These are phyloP conservation scores for Silene vulgaris DNA, from an alignment of 179 eudicot species.

Conservation along the genomic window DNA sequence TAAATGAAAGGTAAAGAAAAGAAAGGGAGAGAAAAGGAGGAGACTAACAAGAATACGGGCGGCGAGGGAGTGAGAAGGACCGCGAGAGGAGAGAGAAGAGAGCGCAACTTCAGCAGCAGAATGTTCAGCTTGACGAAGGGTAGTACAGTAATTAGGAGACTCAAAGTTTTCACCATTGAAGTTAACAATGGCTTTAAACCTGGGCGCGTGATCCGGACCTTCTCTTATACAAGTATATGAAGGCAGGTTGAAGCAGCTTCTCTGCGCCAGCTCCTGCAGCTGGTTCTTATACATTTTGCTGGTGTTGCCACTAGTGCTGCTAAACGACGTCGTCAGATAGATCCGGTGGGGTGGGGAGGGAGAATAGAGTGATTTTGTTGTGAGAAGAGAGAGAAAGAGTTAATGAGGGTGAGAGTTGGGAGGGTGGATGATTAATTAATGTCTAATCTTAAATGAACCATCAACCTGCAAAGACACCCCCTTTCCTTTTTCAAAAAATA, in stretches of 20 bases:
- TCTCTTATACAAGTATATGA: conserved; percentile 42
- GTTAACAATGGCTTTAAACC: conserved; percentile 43
- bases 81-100: conserved; percentile 43
- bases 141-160: conserved; percentile 40
- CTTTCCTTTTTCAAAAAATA: background rate
- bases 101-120: conserved; percentile 49
- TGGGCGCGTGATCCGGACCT: conserved; percentile 51
- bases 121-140: conserved; percentile 50
- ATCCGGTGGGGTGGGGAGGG: background rate
- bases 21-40: background rate
- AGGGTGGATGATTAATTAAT: conserved; percentile 5
- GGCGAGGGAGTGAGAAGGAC: conserved; percentile 50
- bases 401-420: conserved; percentile 27
- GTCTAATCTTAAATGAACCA: conserved; percentile 2
- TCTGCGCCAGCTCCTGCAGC: conserved; percentile 49
- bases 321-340: background rate
- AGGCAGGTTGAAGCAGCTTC: conserved; percentile 47
- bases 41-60: conserved; percentile 42
- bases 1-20: background rate
- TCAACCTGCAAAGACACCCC: no score
- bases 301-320: no score
- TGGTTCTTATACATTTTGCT: conserved; percentile 44
- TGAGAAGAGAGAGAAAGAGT: conserved; percentile 1
- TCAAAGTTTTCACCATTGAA: conserved; percentile 45
- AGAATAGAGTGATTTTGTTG: no score